phyloP scores from a whole-genome alignment of 768 basidiomycete genomes.

The Rhodotorula babjevae region DNA sequence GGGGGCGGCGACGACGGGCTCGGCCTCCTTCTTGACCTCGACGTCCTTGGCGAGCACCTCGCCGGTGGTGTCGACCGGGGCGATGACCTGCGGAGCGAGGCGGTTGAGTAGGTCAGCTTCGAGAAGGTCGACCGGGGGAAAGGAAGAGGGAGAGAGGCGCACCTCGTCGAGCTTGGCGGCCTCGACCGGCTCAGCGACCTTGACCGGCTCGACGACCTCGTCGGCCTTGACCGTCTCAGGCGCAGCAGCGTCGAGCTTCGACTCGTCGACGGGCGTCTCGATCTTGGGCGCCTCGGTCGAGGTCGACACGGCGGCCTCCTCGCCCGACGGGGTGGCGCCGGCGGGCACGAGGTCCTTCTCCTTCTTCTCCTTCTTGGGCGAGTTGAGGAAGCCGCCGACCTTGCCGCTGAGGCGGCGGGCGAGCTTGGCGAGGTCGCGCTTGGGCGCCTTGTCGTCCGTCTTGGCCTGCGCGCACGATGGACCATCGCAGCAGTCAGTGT shows the following conservation, averaged over 20 bases:
- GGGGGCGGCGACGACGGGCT: neutral
- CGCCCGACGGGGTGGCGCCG: neutral
- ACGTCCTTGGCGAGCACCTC: conserved; percentile 24
- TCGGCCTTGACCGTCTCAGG: neutral
- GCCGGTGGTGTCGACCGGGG: conserved; percentile 24
- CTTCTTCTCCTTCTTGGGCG: conserved; percentile 38
- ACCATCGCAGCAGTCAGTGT: too few species aligned
- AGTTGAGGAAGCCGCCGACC: conserved; percentile 23
- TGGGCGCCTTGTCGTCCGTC: conserved; percentile 25
- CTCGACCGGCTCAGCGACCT: neutral
- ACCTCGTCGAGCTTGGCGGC: neutral
- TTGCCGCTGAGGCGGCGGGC: conserved; percentile 29
- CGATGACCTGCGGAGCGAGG: conserved; percentile 7
- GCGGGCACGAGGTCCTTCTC: conserved; percentile 25
- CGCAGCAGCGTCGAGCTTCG: neutral
- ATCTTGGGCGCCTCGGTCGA: conserved; percentile 10
- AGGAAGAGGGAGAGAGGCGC: neutral
- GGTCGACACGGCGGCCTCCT: neutral
- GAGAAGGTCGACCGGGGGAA: neutral
- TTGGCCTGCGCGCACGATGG: conserved; percentile 23
- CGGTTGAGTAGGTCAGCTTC: neutral
- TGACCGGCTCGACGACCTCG: neutral
- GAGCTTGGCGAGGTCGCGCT: conserved; percentile 28
- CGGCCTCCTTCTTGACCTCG: conserved; percentile 23
- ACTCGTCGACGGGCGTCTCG: conserved; percentile 18